phyloP scores from a whole-genome alignment of 2,329 filamentous ascomycete species.

The Cercospora berteroae region DNA sequence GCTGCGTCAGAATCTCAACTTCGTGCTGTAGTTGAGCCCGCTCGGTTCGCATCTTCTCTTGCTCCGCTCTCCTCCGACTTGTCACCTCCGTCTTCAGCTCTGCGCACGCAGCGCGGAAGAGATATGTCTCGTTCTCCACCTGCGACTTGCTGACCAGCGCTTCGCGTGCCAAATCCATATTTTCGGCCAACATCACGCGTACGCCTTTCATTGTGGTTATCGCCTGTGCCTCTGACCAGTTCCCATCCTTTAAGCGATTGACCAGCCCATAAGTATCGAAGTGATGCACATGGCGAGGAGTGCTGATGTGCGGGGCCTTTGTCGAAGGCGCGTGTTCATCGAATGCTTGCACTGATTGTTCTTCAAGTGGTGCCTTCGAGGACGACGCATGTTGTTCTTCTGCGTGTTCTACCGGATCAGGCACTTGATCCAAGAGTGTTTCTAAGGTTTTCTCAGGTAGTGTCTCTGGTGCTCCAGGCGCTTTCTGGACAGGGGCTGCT shows the following conservation, averaged over 20 bases:
- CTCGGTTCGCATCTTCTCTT: slow-evolving; percentile 79
- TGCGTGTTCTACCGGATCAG: slow-evolving; percentile 28
- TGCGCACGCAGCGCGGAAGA: slow-evolving; percentile 90
- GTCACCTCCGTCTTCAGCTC: slow-evolving; percentile 86
- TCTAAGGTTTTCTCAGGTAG: slow-evolving; percentile 30
- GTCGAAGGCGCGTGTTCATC: slow-evolving; percentile 54
- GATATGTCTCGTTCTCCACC: slow-evolving; percentile 88
- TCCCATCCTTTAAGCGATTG: slow-evolving; percentile 68
- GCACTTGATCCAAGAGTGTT: slow-evolving; percentile 32
- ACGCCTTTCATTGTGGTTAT: slow-evolving; percentile 91
- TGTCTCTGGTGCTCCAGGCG: slow-evolving; percentile 15
- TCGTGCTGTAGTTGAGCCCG: slow-evolving; percentile 87
- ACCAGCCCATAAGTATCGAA: slow-evolving; percentile 94
- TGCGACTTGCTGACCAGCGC: slow-evolving; percentile 86
- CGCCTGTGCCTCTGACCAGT: slow-evolving; percentile 72
- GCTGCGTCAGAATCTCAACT: slow-evolving; percentile 85
- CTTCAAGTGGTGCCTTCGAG: slow-evolving; percentile 20
- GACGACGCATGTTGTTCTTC: slow-evolving; percentile 19
- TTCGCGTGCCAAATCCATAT: slow-evolving; percentile 76
- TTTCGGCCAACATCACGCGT: slow-evolving; percentile 69
- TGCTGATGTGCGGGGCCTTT: slow-evolving; percentile 57
- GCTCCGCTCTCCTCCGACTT: slow-evolving; percentile 70
- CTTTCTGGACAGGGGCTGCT: slow-evolving; percentile 15
- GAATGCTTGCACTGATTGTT: slow-evolving; percentile 24
- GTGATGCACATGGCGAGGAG: slow-evolving; percentile 85